These are phyloP conservation scores for Epichloe elymi DNA, from an alignment of 2,329 filamentous ascomycete genomes.

Conservation along the genomic window DNA sequence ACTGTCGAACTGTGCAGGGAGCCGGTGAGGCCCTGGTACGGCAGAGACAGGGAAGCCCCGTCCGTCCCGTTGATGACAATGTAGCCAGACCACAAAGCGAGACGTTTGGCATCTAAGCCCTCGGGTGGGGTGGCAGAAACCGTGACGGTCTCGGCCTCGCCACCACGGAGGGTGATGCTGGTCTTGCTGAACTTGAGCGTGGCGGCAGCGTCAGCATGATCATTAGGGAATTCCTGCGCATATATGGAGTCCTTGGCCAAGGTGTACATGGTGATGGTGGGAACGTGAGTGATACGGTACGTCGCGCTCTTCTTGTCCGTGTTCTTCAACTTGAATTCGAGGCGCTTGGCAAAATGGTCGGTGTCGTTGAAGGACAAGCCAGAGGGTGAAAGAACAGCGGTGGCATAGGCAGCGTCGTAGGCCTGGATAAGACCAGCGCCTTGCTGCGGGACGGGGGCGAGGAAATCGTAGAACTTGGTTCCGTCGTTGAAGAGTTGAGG, in stretches of 20 bases:
- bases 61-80: constrained; percentile 22
- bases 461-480: constrained; percentile 19
- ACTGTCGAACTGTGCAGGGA: constrained; percentile 19
- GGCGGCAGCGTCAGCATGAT: constrained; percentile 27
- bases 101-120: constrained; percentile 4
- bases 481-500: constrained; percentile 36
- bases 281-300: constrained; percentile 37
- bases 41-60: constrained; percentile 23
- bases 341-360: constrained; percentile 34
- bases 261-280: constrained; percentile 41
- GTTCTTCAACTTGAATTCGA: constrained; percentile 45
- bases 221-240: constrained; percentile 31
- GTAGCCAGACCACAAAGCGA: constrained; percentile 9
- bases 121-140: constrained; percentile 4
- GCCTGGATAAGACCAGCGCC: constrained; percentile 48
- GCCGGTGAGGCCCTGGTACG: constrained; percentile 27
- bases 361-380: constrained; percentile 53
- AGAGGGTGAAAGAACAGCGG: constrained; percentile 38
- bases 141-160: constrained; percentile 3
- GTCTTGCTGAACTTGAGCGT: constrained; percentile 10
- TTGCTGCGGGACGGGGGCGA: constrained; percentile 46
- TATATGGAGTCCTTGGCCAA: constrained; percentile 19
- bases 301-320: constrained; percentile 32
- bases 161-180: constrained; percentile 2
- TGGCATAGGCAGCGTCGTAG: constrained; percentile 42